Evolutionary conservation across 2,329 filamentous ascomycete genomes (phyloP).

Genomic region (Talaromyces piceae): DNA sequence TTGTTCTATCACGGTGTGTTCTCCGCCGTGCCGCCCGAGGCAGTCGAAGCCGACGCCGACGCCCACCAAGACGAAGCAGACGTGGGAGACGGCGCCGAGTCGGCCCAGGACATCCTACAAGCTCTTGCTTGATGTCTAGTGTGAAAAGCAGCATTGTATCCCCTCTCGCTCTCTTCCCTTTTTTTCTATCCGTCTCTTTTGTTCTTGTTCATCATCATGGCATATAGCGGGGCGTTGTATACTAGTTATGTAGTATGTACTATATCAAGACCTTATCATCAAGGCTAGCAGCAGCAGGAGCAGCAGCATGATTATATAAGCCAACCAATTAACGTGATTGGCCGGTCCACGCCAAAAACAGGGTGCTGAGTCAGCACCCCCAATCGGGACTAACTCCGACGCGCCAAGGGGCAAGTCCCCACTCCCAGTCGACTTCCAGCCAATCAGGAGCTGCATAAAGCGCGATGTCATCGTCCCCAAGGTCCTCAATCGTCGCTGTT

Average conservation of each 20-base stretch:
- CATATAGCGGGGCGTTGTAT: constrained; percentile 5
- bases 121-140: not conserved
- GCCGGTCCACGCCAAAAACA: not conserved
- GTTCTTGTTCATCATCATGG: constrained; percentile 1
- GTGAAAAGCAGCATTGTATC: not conserved
- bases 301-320: not conserved
- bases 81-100: not conserved
- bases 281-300: no score
- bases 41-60: constrained; percentile 5
- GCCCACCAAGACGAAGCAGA: not conserved
- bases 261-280: no score
- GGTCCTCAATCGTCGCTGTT: constrained; percentile 3
- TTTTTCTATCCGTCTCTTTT: no score
- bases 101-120: constrained; percentile 5
- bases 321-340: no score
- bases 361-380: not conserved
- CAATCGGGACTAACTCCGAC: not conserved
- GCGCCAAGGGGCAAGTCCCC: no score
- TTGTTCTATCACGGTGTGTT: constrained; percentile 25
- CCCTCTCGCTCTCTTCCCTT: not conserved
- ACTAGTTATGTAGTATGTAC: not conserved
- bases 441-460: not conserved
- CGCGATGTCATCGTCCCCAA: constrained; percentile 11
- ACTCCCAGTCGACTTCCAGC: not conserved
- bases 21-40: constrained; percentile 3